Base-by-base conservation (phyloP, 192 early-diverging fungal genomes). In the Rhizophagus prolifer region DNA sequence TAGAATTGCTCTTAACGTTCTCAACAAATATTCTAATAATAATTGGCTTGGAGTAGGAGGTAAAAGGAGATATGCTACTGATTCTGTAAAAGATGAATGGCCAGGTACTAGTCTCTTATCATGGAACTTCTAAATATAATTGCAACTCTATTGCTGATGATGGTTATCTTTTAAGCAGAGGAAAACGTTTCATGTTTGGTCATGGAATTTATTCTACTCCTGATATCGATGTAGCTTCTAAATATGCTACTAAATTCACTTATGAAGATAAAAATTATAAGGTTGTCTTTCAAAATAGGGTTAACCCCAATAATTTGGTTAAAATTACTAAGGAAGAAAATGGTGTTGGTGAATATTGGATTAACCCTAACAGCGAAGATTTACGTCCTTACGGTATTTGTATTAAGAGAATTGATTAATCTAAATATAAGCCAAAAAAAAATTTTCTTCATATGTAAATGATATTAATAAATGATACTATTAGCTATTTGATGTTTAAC, bases 161-260 rank as follows among this genome's bases (percentile, higher is more conserved):
- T 64, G 74, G 61, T 14, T 74, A 31, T 60, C 31, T 41, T 14
- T 62, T 74, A 16, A 74, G 72, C 9, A 62, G 21, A 61, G 72
- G 72, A 60, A 74, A 74, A 41, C 72, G 72, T 7, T 74, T 74
- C 31, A 58, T 28, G n/a, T 74, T 60, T 74, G 72, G 58, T 1
- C 72, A 38, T 38, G 72, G 72, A 10, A 74, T 74, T 61, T 74
- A 74, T 74, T 74, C 72, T 23, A 61, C 72, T 2, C 72, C 72
- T 23, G 58, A 74, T 74, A 13, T 74, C 8, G 13, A 34, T 9
- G n/a, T 74, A n/a, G 72, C 72, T n/a, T 34, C 14, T 21, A 26
- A 26, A 13, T 61, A 74, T 61, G 72, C 72, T 26, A 25, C 58
- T 28, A 31, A 58, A 30, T 74, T 74, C 38, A 23, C 21, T 8